A percentile compares a stretch with the other conserved stretches of the same genome.
These are phyloP conservation scores for Ophiocordyceps sinensis DNA, from an alignment of 2,329 filamentous ascomycete genomes.

Conservation along the genomic window DNA sequence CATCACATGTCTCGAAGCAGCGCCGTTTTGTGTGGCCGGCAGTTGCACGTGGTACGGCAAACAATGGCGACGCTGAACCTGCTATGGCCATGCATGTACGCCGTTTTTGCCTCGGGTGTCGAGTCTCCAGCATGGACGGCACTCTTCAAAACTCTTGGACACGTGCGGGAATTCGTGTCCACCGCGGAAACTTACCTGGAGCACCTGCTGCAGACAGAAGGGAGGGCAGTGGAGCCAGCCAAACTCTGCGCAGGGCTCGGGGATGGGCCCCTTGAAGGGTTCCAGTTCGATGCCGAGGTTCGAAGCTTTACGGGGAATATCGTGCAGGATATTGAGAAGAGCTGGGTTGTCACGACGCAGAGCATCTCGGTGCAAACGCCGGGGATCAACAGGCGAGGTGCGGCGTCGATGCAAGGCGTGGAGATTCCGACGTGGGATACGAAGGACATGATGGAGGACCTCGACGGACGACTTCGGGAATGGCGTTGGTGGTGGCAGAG, in stretches of 20 bases:
- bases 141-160: conserved; percentile 5
- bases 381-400: conserved; percentile 12
- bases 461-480: conserved; percentile 14
- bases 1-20: conserved; percentile 8
- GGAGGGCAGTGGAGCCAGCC: conserved; percentile 5
- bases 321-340: conserved; percentile 26
- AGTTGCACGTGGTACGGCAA: conserved; percentile 15
- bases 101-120: conserved; percentile 5
- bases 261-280: background rate
- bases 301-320: conserved; percentile 27
- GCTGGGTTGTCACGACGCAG: conserved; percentile 23
- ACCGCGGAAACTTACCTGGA: conserved; percentile 8
- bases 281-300: conserved; percentile 14
- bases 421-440: conserved; percentile 16
- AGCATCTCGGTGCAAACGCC: conserved; percentile 24
- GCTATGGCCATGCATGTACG: conserved; percentile 15
- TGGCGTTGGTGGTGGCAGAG: conserved; percentile 21
- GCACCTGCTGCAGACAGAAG: conserved; percentile 6
- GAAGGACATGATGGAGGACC: conserved; percentile 13
- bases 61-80: conserved; percentile 14
- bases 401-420: conserved; percentile 19
- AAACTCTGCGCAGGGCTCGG: conserved; percentile 10
- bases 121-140: conserved; percentile 7
- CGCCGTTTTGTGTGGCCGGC: conserved; percentile 7
- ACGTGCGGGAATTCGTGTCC: conserved; percentile 6